phyloP scores from a whole-genome alignment of 768 basidiomycete genomes.

The Collybiopsis luxurians region DNA sequence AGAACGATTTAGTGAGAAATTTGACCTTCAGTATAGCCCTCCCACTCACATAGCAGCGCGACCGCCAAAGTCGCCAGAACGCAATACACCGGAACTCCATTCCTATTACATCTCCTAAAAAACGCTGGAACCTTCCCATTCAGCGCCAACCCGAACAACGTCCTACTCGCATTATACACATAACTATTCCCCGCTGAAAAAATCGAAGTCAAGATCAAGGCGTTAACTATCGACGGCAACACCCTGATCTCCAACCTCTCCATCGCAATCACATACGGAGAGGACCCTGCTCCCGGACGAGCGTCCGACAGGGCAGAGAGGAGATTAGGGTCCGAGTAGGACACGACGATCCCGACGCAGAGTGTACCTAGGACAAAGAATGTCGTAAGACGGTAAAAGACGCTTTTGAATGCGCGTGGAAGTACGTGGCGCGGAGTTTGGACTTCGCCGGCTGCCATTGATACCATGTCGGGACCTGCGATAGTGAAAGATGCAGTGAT shows the following conservation, averaged over 20 bases:
- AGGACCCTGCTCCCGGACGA: slow-evolving; percentile 53
- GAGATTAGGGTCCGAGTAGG: slow-evolving; percentile 62
- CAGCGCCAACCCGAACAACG: slow-evolving; percentile 53
- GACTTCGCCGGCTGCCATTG: slow-evolving; percentile 71
- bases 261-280: slow-evolving; percentile 88
- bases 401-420: slow-evolving; percentile 68
- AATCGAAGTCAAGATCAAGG: slow-evolving; percentile 59
- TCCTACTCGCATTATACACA: slow-evolving; percentile 57
- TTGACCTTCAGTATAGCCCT: too few relatives aligned
- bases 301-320: slow-evolving; percentile 55
- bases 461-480: slow-evolving; percentile 51
- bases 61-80: slow-evolving; percentile 41
- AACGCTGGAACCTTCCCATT: slow-evolving; percentile 56
- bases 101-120: slow-evolving; percentile 49
- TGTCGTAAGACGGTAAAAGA: slow-evolving; percentile 74
- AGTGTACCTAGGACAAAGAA: slow-evolving; percentile 78
- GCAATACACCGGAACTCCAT: slow-evolving; percentile 58
- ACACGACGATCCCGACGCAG: slow-evolving; percentile 75
- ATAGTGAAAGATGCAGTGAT: slow-evolving; percentile 63
- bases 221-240: slow-evolving; percentile 72
- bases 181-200: slow-evolving; percentile 76
- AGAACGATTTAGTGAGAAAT: background rate
- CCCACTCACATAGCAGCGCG: slow-evolving; percentile 31
- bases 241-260: slow-evolving; percentile 60
- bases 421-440: slow-evolving; percentile 67